Conservation (phyloP, 345 rosid genomes). For the Barbarea vulgaris region DNA sequence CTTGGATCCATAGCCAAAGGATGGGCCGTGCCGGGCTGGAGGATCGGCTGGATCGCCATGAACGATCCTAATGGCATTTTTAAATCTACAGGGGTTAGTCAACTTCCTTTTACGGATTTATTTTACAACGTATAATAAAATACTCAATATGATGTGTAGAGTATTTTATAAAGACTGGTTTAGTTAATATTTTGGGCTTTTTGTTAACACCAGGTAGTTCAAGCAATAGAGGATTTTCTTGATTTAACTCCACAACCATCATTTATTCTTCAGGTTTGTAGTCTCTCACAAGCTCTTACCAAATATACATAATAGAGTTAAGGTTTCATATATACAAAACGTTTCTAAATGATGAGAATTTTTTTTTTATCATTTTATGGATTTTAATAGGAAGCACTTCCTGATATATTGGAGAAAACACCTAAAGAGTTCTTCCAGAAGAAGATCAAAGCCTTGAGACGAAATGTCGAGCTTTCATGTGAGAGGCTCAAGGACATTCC, state of each 20-base stretch:
- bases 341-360: neutral
- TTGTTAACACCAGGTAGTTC: conserved; percentile 43
- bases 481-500: conserved; percentile 58
- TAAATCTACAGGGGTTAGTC: conserved; percentile 43
- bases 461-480: conserved; percentile 46
- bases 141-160: neutral
- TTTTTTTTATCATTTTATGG: neutral
- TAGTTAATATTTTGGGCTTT: neutral
- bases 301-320: no score
- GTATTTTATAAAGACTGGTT: neutral
- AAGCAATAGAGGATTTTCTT: conserved; percentile 46
- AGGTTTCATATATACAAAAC: neutral
- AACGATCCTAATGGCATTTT: conserved; percentile 47
- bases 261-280: conserved; percentile 53
- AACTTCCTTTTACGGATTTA: neutral
- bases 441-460: conserved; percentile 41
- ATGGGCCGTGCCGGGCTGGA: conserved; percentile 63
- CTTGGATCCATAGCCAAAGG: conserved; percentile 65
- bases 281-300: neutral
- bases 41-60: conserved; percentile 57
- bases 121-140: neutral
- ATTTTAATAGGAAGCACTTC: conserved; percentile 48
- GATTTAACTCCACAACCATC: conserved; percentile 44
- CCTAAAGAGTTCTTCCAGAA: conserved; percentile 55
- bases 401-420: conserved; percentile 59